Percentiles rank a stretch among this genome's conserved stretches.
phyloP scores from a whole-genome alignment of 495 filamentous ascomycete genomes.

The Penicillium cosmopolitanum region DNA sequence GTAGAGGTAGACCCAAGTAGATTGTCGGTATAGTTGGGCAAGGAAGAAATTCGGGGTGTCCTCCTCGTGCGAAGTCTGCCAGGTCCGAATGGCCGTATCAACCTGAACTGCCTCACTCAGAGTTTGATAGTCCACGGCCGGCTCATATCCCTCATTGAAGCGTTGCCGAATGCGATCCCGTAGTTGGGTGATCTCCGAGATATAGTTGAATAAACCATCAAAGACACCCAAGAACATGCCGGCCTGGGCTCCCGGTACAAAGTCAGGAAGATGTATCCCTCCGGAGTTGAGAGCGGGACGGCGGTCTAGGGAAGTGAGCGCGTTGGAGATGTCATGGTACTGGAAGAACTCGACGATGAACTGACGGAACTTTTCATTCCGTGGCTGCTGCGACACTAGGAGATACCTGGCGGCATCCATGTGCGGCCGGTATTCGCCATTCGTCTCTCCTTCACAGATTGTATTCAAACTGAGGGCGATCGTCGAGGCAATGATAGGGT shows the following conservation, averaged over 20 bases:
- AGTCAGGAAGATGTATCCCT: slow-evolving; percentile 67
- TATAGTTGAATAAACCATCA: slow-evolving; percentile 80
- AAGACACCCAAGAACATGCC: slow-evolving; percentile 82
- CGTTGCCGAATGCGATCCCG: slow-evolving; percentile 75
- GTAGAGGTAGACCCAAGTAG: slow-evolving; percentile 88
- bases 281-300: slow-evolving; percentile 58
- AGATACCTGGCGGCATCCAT: slow-evolving; percentile 76
- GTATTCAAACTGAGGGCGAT: slow-evolving; percentile 82
- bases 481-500: slow-evolving; percentile 74
- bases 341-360: slow-evolving; percentile 94
- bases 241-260: slow-evolving; percentile 73
- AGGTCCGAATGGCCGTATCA: slow-evolving; percentile 73
- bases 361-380: slow-evolving; percentile 67
- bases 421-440: slow-evolving; percentile 80
- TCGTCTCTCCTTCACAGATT: slow-evolving; percentile 75
- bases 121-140: slow-evolving; percentile 72
- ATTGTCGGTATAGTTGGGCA: slow-evolving; percentile 83
- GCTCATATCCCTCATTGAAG: slow-evolving; percentile 63
- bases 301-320: slow-evolving; percentile 70
- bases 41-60: slow-evolving; percentile 76
- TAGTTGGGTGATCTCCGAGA: slow-evolving; percentile 78
- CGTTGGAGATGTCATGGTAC: slow-evolving; percentile 84
- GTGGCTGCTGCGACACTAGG: slow-evolving; percentile 60
- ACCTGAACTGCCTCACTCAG: slow-evolving; percentile 78
- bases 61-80: slow-evolving; percentile 71